Conservation (phyloP, 306 rosid species). For the Ziziphus jujuba region DNA sequence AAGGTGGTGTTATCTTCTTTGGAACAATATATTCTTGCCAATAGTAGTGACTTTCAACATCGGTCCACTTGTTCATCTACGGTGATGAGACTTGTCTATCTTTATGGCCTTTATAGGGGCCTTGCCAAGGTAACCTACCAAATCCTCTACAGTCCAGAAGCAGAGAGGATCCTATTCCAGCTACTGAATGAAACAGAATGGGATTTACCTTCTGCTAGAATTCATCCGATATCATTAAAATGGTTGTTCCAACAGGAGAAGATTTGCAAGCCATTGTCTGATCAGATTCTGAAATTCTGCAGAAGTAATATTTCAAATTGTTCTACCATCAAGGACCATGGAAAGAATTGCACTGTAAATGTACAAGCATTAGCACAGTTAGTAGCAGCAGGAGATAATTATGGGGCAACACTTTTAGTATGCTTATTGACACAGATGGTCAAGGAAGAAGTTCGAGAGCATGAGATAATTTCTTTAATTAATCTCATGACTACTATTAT, state of each 20-base stretch:
- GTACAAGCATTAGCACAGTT: conserved; percentile 65
- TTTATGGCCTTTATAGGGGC: conserved; percentile 73
- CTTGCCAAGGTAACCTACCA: conserved; percentile 54
- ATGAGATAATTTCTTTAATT: conserved; percentile 46
- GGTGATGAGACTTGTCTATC: conserved; percentile 58
- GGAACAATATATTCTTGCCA: conserved; percentile 76
- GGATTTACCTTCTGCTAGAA: conserved; percentile 68
- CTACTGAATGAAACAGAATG: conserved; percentile 59
- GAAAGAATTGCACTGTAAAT: conserved; percentile 40
- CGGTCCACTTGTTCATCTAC: conserved; percentile 40
- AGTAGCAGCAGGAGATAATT: conserved; percentile 60
- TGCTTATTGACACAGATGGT: conserved; percentile 63
- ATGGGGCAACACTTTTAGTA: conserved; percentile 62
- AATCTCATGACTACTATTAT: conserved; percentile 51
- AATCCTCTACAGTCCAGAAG: conserved; percentile 67
- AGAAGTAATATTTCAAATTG: conserved; percentile 43
- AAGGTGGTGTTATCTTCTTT: conserved; percentile 78
- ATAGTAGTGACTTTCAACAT: conserved; percentile 40
- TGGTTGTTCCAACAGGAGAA: conserved; percentile 94
- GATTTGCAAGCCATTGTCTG: conserved; percentile 45
- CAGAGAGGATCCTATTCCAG: conserved; percentile 67
- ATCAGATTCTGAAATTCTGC: conserved; percentile 75
- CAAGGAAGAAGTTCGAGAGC: conserved; percentile 57
- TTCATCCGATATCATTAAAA: conserved; percentile 67
- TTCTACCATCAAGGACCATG: conserved; percentile 29